Conservation (phyloP, 1,284 basidiomycete species). For the Meira miltonrushii region DNA sequence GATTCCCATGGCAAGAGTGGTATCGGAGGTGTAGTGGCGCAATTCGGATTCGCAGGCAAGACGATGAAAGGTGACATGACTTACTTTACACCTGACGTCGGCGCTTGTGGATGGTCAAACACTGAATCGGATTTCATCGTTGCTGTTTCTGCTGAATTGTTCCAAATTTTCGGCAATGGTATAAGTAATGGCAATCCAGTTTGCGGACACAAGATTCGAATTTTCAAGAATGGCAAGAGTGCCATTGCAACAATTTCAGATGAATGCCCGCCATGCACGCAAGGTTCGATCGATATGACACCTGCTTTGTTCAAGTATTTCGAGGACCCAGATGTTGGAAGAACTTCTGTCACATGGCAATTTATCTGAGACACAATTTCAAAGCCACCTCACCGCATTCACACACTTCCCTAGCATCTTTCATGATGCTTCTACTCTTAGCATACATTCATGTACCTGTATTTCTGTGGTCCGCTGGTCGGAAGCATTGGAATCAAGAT, state of each 20-base stretch:
- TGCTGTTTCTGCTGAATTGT: constrained; percentile 36
- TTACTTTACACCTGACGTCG: constrained; percentile 24
- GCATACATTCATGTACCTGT: no score
- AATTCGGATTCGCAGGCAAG: constrained; percentile 1
- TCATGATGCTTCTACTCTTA: no score
- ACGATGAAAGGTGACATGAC: neutral
- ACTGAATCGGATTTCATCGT: constrained; percentile 39
- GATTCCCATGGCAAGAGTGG: neutral
- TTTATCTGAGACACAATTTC: neutral
- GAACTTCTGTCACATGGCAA: neutral
- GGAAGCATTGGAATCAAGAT: no score
- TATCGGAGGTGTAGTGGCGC: neutral
- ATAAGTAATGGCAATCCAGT: constrained; percentile 22
- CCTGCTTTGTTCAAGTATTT: neutral
- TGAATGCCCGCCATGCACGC: constrained; percentile 20
- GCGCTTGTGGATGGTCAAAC: constrained; percentile 40
- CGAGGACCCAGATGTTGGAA: constrained; percentile 1
- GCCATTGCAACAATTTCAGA: constrained; percentile 39
- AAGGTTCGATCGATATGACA: neutral
- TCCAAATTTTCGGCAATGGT: constrained; percentile 24
- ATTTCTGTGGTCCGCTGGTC: no score
- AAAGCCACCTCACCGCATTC: no score
- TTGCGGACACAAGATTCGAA: constrained; percentile 44
- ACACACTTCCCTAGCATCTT: no score
- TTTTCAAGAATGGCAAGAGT: constrained; percentile 36